phyloP scores from a whole-genome alignment of 2,329 filamentous ascomycete genomes.

The Claviceps spartinae region DNA sequence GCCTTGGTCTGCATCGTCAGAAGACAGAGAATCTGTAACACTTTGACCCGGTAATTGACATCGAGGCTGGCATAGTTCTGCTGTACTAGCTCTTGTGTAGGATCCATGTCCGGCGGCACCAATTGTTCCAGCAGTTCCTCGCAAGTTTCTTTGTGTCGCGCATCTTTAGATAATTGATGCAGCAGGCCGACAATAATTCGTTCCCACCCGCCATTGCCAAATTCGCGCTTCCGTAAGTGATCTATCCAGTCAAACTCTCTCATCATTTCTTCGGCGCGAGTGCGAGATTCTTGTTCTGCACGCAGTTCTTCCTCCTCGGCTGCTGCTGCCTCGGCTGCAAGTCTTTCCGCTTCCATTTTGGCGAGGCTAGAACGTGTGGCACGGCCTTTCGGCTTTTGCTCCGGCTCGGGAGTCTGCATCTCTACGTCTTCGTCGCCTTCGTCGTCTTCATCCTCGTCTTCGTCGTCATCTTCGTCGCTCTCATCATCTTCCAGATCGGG shows the following conservation, averaged over 20 bases:
- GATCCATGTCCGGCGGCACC: slow-evolving; percentile 63
- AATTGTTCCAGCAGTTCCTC: slow-evolving; percentile 69
- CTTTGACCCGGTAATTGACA: slow-evolving; percentile 67
- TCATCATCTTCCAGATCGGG: slow-evolving; percentile 62
- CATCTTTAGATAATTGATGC: slow-evolving; percentile 68
- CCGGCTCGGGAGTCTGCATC: slow-evolving; percentile 54
- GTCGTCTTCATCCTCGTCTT: slow-evolving; percentile 38
- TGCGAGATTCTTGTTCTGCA: slow-evolving; percentile 36
- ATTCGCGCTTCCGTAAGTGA: slow-evolving; percentile 68
- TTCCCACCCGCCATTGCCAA: slow-evolving; percentile 82
- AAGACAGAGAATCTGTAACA: slow-evolving; percentile 74
- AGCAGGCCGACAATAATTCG: slow-evolving; percentile 76
- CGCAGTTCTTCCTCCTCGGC: slow-evolving; percentile 35
- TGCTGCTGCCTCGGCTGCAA: slow-evolving; percentile 46
- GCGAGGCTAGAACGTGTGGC: slow-evolving; percentile 78
- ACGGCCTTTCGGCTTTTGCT: slow-evolving; percentile 51
- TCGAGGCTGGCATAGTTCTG: slow-evolving; percentile 63
- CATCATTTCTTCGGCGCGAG: slow-evolving; percentile 66
- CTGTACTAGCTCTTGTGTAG: slow-evolving; percentile 60
- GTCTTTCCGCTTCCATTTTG: slow-evolving; percentile 60
- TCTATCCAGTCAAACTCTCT: slow-evolving; percentile 72
- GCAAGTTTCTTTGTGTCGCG: slow-evolving; percentile 55
- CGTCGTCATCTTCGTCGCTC: slow-evolving; percentile 50
- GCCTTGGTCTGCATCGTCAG: slow-evolving; percentile 76
- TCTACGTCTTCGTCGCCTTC: slow-evolving; percentile 38